A percentile compares a stretch with the other conserved stretches of the same genome.
These are phyloP conservation scores for Sphaerulina vaccinii DNA, from an alignment of 2,329 filamentous ascomycete species.

Conservation along the genomic window DNA sequence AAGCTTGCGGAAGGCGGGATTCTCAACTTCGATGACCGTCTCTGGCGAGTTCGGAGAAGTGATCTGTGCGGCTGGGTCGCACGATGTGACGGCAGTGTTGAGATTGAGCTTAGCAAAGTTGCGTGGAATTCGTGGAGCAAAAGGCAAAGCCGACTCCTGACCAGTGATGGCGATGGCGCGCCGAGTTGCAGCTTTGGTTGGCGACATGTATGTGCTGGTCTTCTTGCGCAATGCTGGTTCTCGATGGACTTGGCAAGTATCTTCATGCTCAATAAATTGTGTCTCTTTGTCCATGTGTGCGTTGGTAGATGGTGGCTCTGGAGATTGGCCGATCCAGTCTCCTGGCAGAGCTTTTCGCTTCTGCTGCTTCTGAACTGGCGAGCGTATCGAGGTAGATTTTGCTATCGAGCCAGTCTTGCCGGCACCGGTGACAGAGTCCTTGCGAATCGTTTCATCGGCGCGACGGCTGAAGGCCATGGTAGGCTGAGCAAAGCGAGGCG, in stretches of 20 bases:
- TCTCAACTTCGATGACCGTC: constrained; percentile 8
- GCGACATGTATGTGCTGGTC: constrained; percentile 35
- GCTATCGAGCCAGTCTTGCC: constrained; percentile 17
- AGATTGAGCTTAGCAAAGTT: constrained; percentile 12
- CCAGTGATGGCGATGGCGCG: constrained; percentile 30
- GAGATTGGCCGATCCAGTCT: constrained; percentile 26
- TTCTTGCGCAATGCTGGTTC: constrained; percentile 28
- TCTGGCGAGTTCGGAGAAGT: constrained; percentile 9
- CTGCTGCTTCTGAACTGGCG: constrained; percentile 24
- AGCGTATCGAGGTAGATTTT: constrained; percentile 21
- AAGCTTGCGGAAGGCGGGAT: neutral
- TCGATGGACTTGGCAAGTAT: neutral
- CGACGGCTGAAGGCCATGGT: constrained; percentile 31
- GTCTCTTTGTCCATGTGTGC: neutral
- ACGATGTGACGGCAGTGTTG: constrained; percentile 5
- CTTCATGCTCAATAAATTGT: neutral
- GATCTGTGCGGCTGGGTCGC: neutral
- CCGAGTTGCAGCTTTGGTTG: constrained; percentile 33
- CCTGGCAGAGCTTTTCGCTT: constrained; percentile 32
- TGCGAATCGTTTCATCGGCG: constrained; percentile 28
- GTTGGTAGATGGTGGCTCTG: neutral
- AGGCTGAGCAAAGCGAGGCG: constrained; percentile 34
- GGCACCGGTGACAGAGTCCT: constrained; percentile 18
- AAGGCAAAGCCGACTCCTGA: constrained; percentile 14
- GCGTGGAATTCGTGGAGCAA: constrained; percentile 18